phyloP scores from a whole-genome alignment of 345 rosid species.

The Erodium maritimum region DNA sequence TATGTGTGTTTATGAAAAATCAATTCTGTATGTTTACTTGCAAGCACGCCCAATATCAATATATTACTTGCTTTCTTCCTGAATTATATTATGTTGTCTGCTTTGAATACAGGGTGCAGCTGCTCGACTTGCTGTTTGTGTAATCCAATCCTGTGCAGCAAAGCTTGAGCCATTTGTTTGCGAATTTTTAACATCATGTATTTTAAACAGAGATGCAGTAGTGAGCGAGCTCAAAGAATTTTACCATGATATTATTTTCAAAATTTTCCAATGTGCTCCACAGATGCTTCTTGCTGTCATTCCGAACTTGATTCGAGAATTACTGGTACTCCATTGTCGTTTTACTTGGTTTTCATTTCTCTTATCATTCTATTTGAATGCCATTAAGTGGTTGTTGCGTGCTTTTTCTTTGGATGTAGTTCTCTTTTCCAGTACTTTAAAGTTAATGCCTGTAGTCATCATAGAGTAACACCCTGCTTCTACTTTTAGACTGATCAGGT shows the following conservation, averaged over 20 bases:
- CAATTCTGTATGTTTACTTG: no score
- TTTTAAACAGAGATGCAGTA: slow-evolving; percentile 50
- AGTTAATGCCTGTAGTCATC: neutral
- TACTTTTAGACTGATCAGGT: slow-evolving; percentile 75
- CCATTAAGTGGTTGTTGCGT: slow-evolving; percentile 3
- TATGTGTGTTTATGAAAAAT: no score
- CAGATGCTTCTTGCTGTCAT: slow-evolving; percentile 64
- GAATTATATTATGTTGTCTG: slow-evolving; percentile 5
- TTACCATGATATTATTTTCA: slow-evolving; percentile 70
- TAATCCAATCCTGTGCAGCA: slow-evolving; percentile 56
- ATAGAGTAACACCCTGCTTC: neutral
- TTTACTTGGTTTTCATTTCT: slow-evolving; percentile 6
- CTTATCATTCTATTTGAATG: slow-evolving; percentile 1
- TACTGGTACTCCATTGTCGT: slow-evolving; percentile 36
- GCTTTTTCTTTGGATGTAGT: neutral
- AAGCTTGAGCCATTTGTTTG: slow-evolving; percentile 62
- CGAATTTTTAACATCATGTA: slow-evolving; percentile 67
- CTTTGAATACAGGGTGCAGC: slow-evolving; percentile 49
- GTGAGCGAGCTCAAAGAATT: slow-evolving; percentile 55
- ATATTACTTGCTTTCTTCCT: neutral
- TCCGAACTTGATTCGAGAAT: slow-evolving; percentile 63
- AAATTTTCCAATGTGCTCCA: slow-evolving; percentile 61
- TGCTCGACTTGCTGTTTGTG: slow-evolving; percentile 64
- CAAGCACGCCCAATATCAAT: neutral
- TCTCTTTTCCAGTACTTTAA: neutral